Evolutionary conservation across 768 basidiomycete species (phyloP).

Genomic region (Exidia glandulosa): DNA sequence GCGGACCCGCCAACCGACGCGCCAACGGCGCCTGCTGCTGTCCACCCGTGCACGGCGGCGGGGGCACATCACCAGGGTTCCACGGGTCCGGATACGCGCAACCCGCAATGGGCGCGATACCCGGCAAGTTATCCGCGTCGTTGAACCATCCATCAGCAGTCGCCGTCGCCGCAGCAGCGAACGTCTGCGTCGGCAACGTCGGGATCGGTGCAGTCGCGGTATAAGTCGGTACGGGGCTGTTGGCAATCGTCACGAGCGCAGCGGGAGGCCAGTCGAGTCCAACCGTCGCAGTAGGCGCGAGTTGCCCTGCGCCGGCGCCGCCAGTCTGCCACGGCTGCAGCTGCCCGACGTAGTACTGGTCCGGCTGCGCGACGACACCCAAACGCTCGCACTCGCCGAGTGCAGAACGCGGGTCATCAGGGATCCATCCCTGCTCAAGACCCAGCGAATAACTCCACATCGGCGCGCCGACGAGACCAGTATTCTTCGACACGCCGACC

Average conservation of each 20-base stretch:
- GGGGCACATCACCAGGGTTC: constrained; percentile 53
- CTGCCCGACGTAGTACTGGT: constrained; percentile 37
- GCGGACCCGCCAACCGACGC: neutral
- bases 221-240: constrained; percentile 53
- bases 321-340: constrained; percentile 67
- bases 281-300: constrained; percentile 42
- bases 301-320: constrained; percentile 57
- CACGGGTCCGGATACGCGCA: constrained; percentile 83
- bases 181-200: constrained; percentile 56
- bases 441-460: constrained; percentile 94
- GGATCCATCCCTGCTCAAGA: constrained; percentile 87
- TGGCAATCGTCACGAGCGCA: constrained; percentile 34
- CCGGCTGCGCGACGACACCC: constrained; percentile 33
- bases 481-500: constrained; percentile 3
- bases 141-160: constrained; percentile 68
- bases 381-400: constrained; percentile 49
- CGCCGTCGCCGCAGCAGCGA: constrained; percentile 36
- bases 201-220: constrained; percentile 56
- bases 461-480: neutral
- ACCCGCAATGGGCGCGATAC: constrained; percentile 51
- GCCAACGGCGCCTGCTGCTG: constrained; percentile 18
- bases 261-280: constrained; percentile 62
- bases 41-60: constrained; percentile 37
- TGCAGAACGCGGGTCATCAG: constrained; percentile 70
- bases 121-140: constrained; percentile 49